These are phyloP conservation scores for Torulaspora maleeae DNA, from an alignment of 805 yeast species.

Conservation along the genomic window DNA sequence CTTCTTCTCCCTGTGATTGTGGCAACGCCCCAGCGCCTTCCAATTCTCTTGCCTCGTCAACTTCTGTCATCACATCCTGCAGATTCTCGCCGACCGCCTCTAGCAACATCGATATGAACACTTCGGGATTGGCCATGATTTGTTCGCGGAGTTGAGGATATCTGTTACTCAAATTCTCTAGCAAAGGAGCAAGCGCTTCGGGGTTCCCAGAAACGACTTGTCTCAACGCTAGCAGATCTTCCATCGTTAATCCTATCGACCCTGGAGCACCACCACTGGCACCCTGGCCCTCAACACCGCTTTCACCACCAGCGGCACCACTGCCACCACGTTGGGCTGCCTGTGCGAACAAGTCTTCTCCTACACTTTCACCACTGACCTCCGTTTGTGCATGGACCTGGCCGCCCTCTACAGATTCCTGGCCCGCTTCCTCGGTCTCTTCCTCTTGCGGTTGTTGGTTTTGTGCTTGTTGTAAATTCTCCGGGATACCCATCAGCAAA, in stretches of 20 bases:
- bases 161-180: slow-evolving; percentile 73
- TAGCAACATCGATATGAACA: slow-evolving; percentile 67
- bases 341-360: slow-evolving; percentile 40
- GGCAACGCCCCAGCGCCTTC: slow-evolving; percentile 35
- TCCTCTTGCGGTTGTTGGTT: slow-evolving; percentile 14
- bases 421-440: slow-evolving; percentile 12
- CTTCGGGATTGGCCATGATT: slow-evolving; percentile 85
- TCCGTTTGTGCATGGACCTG: slow-evolving; percentile 5
- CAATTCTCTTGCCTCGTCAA: slow-evolving; percentile 19
- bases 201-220: slow-evolving; percentile 81
- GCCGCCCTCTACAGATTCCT: slow-evolving; percentile 1
- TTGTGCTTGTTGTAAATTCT: slow-evolving; percentile 38
- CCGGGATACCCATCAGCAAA: slow-evolving; percentile 85
- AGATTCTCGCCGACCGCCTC: slow-evolving; percentile 52
- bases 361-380: slow-evolving; percentile 11
- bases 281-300: slow-evolving; percentile 22
- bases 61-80: slow-evolving; percentile 42
- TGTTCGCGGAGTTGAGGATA: slow-evolving; percentile 82
- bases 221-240: slow-evolving; percentile 57
- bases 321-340: slow-evolving; percentile 39
- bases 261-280: slow-evolving; percentile 33
- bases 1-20: slow-evolving; percentile 33
- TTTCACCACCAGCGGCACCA: slow-evolving; percentile 26
- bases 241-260: slow-evolving; percentile 42
- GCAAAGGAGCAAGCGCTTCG: slow-evolving; percentile 74